Percentiles rank a stretch among this genome's conserved stretches.
Conservation (phyloP, 805 yeast species). For the Zygotorulaspora sp. region DNA sequence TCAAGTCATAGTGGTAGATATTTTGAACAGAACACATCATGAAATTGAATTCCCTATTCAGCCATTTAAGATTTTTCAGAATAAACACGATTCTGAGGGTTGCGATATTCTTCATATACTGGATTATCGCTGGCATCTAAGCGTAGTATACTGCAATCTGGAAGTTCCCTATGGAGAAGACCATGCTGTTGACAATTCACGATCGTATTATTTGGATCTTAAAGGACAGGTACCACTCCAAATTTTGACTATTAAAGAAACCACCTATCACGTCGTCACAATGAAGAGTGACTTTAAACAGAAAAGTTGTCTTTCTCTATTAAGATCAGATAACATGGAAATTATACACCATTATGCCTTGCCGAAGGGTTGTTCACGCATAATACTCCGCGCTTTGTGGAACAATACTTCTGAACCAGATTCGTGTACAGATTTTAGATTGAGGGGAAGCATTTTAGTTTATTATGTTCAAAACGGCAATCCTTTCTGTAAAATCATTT, state of each 20-base stretch:
- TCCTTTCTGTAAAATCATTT: slow-evolving; percentile 3
- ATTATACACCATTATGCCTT: background rate
- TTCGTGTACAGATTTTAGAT: background rate
- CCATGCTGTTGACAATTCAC: background rate
- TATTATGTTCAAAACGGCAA: background rate
- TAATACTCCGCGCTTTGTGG: slow-evolving; percentile 1
- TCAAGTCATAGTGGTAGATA: slow-evolving; percentile 5
- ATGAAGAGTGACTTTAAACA: background rate
- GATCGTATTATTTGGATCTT: slow-evolving; percentile 2
- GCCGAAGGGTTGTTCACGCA: slow-evolving; percentile 1
- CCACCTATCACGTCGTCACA: slow-evolving; percentile 1
- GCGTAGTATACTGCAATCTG: background rate
- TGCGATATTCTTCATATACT: background rate
- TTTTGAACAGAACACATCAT: slow-evolving; percentile 2
- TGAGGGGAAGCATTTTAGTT: background rate
- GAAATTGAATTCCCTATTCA: slow-evolving; percentile 4
- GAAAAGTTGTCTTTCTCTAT: slow-evolving; percentile 2
- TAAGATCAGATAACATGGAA: slow-evolving; percentile 4
- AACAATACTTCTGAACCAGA: background rate
- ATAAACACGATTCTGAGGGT: background rate
- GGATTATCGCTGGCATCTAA: slow-evolving; percentile 1
- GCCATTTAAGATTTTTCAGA: slow-evolving; percentile 2
- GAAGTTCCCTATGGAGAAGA: background rate
- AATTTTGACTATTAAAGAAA: background rate
- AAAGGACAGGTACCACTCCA: slow-evolving; percentile 7